These are phyloP conservation scores for Pyrenophora tritici-repentis DNA, from an alignment of 2,329 filamentous ascomycete species.

Conservation along the genomic window DNA sequence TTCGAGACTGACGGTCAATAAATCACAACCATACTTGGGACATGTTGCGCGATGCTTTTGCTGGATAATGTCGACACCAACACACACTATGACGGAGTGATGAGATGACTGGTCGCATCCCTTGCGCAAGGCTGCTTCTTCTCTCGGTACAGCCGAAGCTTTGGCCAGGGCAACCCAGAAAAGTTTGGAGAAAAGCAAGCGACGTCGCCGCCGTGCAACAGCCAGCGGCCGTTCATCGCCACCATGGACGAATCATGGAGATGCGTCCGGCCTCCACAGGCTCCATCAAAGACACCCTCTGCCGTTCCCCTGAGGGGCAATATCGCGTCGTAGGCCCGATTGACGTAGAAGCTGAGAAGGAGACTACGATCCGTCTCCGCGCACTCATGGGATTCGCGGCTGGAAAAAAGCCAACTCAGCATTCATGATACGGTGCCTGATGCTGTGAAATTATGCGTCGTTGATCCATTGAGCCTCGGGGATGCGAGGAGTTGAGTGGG, in stretches of 20 bases:
- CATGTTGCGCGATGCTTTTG: neutral
- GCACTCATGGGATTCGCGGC: slow-evolving; percentile 14
- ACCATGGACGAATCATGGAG: slow-evolving; percentile 32
- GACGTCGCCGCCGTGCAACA: slow-evolving; percentile 31
- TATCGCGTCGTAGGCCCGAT: slow-evolving; percentile 25
- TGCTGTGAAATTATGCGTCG: slow-evolving; percentile 17
- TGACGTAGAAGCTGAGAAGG: slow-evolving; percentile 10
- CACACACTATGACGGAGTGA: slow-evolving; percentile 13
- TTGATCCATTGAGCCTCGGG: slow-evolving; percentile 17
- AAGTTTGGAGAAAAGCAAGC: slow-evolving; percentile 29
- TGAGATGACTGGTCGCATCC: slow-evolving; percentile 21
- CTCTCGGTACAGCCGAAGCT: slow-evolving; percentile 27
- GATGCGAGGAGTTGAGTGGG: slow-evolving; percentile 7
- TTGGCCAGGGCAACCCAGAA: slow-evolving; percentile 30
- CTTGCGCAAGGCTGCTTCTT: slow-evolving; percentile 31
- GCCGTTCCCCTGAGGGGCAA: slow-evolving; percentile 35
- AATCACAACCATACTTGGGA: neutral
- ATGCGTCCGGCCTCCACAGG: slow-evolving; percentile 15
- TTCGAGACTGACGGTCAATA: slow-evolving; percentile 3
- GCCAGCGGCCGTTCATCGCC: slow-evolving; percentile 34
- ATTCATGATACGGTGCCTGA: slow-evolving; percentile 15
- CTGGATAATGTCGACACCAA: neutral
- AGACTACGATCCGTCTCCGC: slow-evolving; percentile 26
- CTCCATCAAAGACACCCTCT: slow-evolving; percentile 25
- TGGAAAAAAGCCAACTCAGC: slow-evolving; percentile 6